A percentile compares a stretch with the other conserved stretches of the same genome.
These are phyloP conservation scores for Russula virescens DNA, from an alignment of 768 basidiomycete species.

Conservation along the genomic window DNA sequence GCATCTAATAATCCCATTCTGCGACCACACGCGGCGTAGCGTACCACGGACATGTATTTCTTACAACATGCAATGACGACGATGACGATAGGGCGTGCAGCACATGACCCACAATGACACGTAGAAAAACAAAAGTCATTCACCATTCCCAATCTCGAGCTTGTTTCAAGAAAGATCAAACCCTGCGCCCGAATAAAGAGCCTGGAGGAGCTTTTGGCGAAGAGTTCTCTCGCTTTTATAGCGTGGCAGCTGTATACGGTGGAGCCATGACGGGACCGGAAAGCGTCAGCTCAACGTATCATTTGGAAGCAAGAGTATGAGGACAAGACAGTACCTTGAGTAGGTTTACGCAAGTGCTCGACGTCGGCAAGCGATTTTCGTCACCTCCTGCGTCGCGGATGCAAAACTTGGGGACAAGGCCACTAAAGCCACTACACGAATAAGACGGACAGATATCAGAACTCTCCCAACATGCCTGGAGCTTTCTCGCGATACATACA, in stretches of 20 bases:
- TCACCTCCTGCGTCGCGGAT: conserved; percentile 80
- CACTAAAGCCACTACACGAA: conserved; percentile 64
- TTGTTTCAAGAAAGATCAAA: conserved; percentile 79
- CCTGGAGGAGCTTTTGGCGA: conserved; percentile 72
- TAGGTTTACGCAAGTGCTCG: conserved; percentile 89
- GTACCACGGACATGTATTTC: not conserved
- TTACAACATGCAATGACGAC: not conserved
- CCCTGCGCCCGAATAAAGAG: conserved; percentile 82
- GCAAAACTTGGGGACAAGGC: conserved; percentile 81
- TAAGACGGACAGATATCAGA: not conserved
- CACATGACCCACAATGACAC: not conserved
- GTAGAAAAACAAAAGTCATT: not conserved
- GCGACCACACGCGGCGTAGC: not conserved
- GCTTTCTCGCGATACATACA: conserved; percentile 43
- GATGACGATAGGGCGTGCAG: not conserved
- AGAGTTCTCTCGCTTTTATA: conserved; percentile 61
- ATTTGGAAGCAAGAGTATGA: not conserved
- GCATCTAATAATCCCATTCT: not conserved
- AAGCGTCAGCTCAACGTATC: not conserved
- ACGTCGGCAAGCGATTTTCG: conserved; percentile 60
- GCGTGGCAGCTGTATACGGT: conserved; percentile 51
- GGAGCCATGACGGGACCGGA: too few relatives aligned
- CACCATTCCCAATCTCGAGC: too few relatives aligned
- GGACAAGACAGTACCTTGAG: conserved; percentile 55
- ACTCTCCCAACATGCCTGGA: not conserved